Evolutionary conservation across 2,329 filamentous ascomycete genomes (phyloP).

Genomic region (Ceratocystis variospora): DNA sequence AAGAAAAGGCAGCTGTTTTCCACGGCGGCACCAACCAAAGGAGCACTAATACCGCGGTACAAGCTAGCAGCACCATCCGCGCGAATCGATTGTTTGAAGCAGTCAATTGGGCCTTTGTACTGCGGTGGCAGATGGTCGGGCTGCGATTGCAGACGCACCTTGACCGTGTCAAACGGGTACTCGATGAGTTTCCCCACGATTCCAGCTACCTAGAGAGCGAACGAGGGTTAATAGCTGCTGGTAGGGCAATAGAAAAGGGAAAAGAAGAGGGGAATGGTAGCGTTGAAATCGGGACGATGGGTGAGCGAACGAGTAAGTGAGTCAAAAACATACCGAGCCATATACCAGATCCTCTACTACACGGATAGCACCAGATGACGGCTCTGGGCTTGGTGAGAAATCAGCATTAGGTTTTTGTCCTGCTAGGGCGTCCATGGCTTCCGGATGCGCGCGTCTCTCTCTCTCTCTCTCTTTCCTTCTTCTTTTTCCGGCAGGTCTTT

Average conservation of each 20-base stretch:
- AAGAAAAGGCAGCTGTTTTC: slow-evolving; percentile 91
- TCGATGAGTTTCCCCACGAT: slow-evolving; percentile 91
- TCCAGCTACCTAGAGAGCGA: slow-evolving; percentile 52
- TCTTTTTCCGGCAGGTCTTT: no score
- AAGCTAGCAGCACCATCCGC: slow-evolving; percentile 67
- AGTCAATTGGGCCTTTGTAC: slow-evolving; percentile 81
- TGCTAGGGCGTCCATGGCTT: slow-evolving; percentile 12
- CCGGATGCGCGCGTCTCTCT: neutral
- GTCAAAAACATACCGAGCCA: slow-evolving; percentile 53
- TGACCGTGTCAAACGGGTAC: slow-evolving; percentile 97
- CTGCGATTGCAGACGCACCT: slow-evolving; percentile 94
- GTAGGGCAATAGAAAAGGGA: slow-evolving; percentile 3
- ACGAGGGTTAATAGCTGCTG: slow-evolving; percentile 7
- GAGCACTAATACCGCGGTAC: slow-evolving; percentile 86
- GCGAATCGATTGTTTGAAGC: slow-evolving; percentile 73
- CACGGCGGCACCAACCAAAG: slow-evolving; percentile 75
- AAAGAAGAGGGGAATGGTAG: neutral
- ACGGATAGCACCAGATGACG: slow-evolving; percentile 30
- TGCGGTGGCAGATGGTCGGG: slow-evolving; percentile 66
- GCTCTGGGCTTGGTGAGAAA: neutral
- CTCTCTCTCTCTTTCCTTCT: neutral
- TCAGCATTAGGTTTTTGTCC: neutral
- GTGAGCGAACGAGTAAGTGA: neutral
- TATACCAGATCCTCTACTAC: slow-evolving; percentile 68
- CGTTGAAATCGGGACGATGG: no score